Evolutionary conservation across 495 filamentous ascomycete genomes (phyloP), one percentile per base, ranked within the genome.

Genomic region (Apiosordaria backusii): DNA sequence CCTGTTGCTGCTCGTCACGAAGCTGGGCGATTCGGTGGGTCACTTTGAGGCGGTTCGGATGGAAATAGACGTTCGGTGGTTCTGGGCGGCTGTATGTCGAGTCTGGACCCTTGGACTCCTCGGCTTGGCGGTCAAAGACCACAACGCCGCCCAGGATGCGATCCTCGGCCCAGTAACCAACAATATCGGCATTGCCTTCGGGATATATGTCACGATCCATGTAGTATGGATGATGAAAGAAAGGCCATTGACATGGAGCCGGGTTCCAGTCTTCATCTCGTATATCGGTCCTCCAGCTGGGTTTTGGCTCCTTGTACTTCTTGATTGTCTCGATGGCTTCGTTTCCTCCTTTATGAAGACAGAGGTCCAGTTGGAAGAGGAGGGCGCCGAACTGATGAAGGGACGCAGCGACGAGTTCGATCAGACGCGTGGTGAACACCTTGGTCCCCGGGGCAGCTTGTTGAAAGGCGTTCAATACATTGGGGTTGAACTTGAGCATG

Each of bases 141-240:
- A 73, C 68, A 22, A 79, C 75, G 21, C 72, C 73, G 19, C 76
- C 71, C 0, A 77, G 66, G 40, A 75, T 72, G 15, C 71, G 68
- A 6, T 63, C 61, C 65, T 75, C 74, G 52, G 70, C 76, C 76
- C 73, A 79, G 64, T 77, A 77, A 23, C 74, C 77, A 22, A 76
- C 73, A 9, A 72, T 54, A 63, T 77, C 75, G 10, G 72, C 74
- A 3, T 74, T 66, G 13, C 67, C 68, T 10, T 73, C 60, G 10
- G 74, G 73, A 57, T 76, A 79, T 26, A 71, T 70, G 21, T 73
- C 50, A 21, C 54, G 54, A n/a, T 72, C 66, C 19, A n/a, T 1
- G 54, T 76, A 79, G 7, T 40, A 67, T 1, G 2, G 23, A 54
- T 75, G 70, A 61, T 60, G 60, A 55, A 78, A 77, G 26, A 74